phyloP scores from a whole-genome alignment of 371 early-diverging fungal genomes.

The Mortierella sp. region DNA sequence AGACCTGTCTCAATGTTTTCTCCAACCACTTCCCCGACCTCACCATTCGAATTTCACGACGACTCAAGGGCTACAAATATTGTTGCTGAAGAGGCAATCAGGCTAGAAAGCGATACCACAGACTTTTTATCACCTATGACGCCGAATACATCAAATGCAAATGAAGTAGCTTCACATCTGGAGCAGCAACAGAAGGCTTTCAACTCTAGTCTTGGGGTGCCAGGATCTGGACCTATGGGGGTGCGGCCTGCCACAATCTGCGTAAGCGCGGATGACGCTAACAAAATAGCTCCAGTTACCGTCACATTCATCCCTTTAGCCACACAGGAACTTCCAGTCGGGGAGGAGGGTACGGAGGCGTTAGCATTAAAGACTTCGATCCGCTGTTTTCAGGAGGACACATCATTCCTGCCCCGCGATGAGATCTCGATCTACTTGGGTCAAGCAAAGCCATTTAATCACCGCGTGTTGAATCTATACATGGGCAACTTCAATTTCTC shows the following conservation, averaged over 20 bases:
- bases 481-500: slow-evolving; percentile 83
- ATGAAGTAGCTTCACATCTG: not conserved
- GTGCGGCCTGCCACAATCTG: slow-evolving; percentile 28
- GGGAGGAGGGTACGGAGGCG: not conserved
- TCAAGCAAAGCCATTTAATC: slow-evolving; percentile 60
- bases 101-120: not conserved
- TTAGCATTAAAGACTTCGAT: slow-evolving; percentile 15
- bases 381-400: slow-evolving; percentile 37
- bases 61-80: not conserved
- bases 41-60: not conserved
- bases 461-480: slow-evolving; percentile 70
- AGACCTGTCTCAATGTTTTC: slow-evolving; percentile 41
- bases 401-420: slow-evolving; percentile 25
- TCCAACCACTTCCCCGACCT: not conserved
- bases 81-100: not conserved
- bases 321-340: not conserved
- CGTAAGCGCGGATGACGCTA: slow-evolving; percentile 14
- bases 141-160: slow-evolving; percentile 29
- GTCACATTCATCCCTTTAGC: not conserved
- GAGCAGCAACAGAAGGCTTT: not conserved
- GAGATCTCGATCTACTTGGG: slow-evolving; percentile 43
- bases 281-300: not conserved
- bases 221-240: not conserved
- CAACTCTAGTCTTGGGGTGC: not conserved
- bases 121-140: not conserved